Evolutionary conservation across 2,329 filamentous ascomycete genomes (phyloP).

Genomic region (Ophiostoma ulmi): DNA sequence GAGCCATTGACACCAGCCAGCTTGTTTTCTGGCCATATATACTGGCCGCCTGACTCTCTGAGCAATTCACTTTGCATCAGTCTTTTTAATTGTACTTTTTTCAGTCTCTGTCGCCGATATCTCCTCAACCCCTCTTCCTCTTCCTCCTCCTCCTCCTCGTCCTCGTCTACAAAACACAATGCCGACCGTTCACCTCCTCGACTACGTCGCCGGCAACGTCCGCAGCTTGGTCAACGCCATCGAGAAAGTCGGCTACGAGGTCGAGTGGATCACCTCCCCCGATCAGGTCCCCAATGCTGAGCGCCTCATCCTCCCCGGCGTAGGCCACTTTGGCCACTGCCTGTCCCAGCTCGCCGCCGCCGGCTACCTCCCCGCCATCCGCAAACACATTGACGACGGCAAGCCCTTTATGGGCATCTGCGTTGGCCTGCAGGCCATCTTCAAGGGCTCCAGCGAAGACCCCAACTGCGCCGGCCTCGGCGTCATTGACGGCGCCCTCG

Average conservation of each 20-base stretch:
- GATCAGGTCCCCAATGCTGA: slow-evolving; percentile 77
- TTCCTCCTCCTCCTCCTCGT: neutral
- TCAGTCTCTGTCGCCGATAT: neutral
- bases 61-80: slow-evolving; percentile 11
- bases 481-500: slow-evolving; percentile 64
- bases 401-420: slow-evolving; percentile 99
- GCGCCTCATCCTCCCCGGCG: slow-evolving; percentile 92
- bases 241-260: slow-evolving; percentile 86
- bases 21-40: neutral
- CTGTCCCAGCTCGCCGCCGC: slow-evolving; percentile 75
- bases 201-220: slow-evolving; percentile 96
- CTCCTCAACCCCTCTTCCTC: neutral
- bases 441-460: slow-evolving; percentile 78
- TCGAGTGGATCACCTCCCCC: slow-evolving; percentile 85
- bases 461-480: slow-evolving; percentile 66
- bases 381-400: slow-evolving; percentile 75
- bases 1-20: slow-evolving; percentile 5
- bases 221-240: slow-evolving; percentile 96
- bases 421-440: slow-evolving; percentile 87
- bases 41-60: neutral
- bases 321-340: slow-evolving; percentile 97
- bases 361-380: slow-evolving; percentile 78
- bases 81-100: neutral
- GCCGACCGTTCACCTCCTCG: slow-evolving; percentile 67
- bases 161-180: slow-evolving; percentile 18